Evolutionary conservation across 495 filamentous ascomycete genomes (phyloP), one percentile per base, ranked within the genome.

Genomic region (Neurospora sp.): DNA sequence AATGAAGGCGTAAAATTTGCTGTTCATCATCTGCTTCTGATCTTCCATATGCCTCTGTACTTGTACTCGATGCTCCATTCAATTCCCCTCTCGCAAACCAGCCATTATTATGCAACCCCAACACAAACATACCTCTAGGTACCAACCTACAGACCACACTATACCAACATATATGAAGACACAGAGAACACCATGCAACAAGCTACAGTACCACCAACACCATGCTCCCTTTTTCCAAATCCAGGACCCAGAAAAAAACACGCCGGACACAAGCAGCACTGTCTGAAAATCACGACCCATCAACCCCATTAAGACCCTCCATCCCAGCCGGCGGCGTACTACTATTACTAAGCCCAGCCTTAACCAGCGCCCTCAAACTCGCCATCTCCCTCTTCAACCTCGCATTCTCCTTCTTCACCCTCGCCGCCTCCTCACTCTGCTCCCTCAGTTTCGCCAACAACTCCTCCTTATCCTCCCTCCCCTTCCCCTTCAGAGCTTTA

Each of bases 391-490:
- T 81, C 76, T 80, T 80, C 69, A 88, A 76, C 71, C 85, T 78
- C 16, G 86, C 83, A 82, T 97, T 96, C 79, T 97, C 94, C 84
- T 90, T 93, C 84, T 91, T 94, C 72, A 91, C 77, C 72, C 88
- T 85, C 8, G 86, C 88, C 69, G 89, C 86, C 79, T 96, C 93
- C 71, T 92, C 91, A 73, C 90, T 82, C 4, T 83, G 83, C 70
- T 90, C 91, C 74, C 85, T 88, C 75, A 97, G 76, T 76, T 89
- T 86, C n/a, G 79, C 83, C 76, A 91, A 82, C 72, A 96, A 75
- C 75, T 93, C 91, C 74, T 92, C 90, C 75, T 92, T 91, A 0
- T 89, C 92, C 44, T 90, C 91, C 31, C 91, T 89, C 6, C 87
- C 86, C 77, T 91, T 91, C 18, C 84, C 84, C 80, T 85, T 88